Evolutionary conservation across 176 grass and related monocot genomes (phyloP).

Genomic region (Puccinellia tenuiflora): DNA sequence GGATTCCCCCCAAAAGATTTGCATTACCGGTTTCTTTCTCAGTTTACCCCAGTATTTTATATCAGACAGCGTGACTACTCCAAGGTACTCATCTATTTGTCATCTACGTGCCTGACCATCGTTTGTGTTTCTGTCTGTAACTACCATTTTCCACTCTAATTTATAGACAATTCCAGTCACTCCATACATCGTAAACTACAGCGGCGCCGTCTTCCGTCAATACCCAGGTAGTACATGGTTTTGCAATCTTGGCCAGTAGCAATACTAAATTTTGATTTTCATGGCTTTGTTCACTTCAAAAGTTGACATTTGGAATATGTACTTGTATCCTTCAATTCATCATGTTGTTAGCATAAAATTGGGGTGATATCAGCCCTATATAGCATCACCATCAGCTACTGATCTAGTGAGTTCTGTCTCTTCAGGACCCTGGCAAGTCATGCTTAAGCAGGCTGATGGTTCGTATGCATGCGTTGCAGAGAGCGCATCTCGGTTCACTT

Average conservation of each 20-base stretch:
- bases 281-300: not conserved
- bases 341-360: not conserved
- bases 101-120: conserved; percentile 1
- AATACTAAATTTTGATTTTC: not conserved
- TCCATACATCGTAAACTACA: conserved; percentile 91
- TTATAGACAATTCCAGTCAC: conserved; percentile 78
- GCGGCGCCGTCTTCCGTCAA: conserved; percentile 80
- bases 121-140: conserved; percentile 28
- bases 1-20: conserved; percentile 89
- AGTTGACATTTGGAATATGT: not conserved
- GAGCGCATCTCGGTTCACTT: conserved; percentile 76
- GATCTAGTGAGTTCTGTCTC: conserved; percentile 6
- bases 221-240: conserved; percentile 65
- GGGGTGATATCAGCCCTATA: not conserved
- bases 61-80: conserved; percentile 96
- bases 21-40: conserved; percentile 94
- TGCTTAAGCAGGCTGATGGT: conserved; percentile 83
- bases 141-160: not conserved
- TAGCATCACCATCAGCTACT: not conserved
- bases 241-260: not conserved
- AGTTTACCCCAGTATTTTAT: conserved; percentile 88
- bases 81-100: conserved; percentile 52
- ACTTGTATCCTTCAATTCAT: not conserved
- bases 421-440: conserved; percentile 94
- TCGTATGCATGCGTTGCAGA: conserved; percentile 97